These are phyloP conservation scores for Xerophyta viscosa DNA, from an alignment of 106 monocot genomes.

Conservation along the genomic window DNA sequence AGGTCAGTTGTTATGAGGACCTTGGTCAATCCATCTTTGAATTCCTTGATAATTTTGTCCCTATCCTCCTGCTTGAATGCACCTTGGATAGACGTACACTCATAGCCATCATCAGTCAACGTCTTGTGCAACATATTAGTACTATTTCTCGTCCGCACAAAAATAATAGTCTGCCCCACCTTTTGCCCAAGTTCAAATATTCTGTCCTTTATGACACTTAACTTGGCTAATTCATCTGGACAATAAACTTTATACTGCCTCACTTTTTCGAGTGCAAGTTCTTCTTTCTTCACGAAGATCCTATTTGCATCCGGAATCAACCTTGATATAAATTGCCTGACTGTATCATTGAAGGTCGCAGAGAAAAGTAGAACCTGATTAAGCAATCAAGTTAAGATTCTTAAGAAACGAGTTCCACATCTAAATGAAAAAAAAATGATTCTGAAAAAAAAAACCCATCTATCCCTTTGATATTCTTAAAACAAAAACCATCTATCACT, in stretches of 20 bases:
- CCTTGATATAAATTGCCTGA: slow-evolving; percentile 66
- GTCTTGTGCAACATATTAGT: slow-evolving; percentile 55
- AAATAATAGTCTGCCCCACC: slow-evolving; percentile 91
- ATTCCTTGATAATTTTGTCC: slow-evolving; percentile 80
- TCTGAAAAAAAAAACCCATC: no score
- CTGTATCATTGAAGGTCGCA: slow-evolving; percentile 84
- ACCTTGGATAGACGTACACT: slow-evolving; percentile 91
- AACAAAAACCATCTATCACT: no score
- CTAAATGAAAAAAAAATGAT: no score
- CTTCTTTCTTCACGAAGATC: slow-evolving; percentile 90
- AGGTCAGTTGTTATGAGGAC: slow-evolving; percentile 93
- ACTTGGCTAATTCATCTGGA: slow-evolving; percentile 78
- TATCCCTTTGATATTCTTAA: no score
- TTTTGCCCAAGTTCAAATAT: slow-evolving; percentile 89
- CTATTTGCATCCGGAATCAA: slow-evolving; percentile 67
- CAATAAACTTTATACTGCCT: slow-evolving; percentile 89
- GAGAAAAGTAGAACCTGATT: slow-evolving; percentile 90
- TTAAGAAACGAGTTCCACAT: background rate
- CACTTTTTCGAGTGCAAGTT: slow-evolving; percentile 64
- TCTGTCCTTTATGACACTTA: slow-evolving; percentile 73
- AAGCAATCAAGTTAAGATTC: no score
- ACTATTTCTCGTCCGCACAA: slow-evolving; percentile 79
- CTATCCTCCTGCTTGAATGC: slow-evolving; percentile 66
- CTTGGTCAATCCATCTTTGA: slow-evolving; percentile 77
- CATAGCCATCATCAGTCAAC: slow-evolving; percentile 63